phyloP scores from a whole-genome alignment of 1,284 basidiomycete species.

The Ceratobasidium papillatum region DNA sequence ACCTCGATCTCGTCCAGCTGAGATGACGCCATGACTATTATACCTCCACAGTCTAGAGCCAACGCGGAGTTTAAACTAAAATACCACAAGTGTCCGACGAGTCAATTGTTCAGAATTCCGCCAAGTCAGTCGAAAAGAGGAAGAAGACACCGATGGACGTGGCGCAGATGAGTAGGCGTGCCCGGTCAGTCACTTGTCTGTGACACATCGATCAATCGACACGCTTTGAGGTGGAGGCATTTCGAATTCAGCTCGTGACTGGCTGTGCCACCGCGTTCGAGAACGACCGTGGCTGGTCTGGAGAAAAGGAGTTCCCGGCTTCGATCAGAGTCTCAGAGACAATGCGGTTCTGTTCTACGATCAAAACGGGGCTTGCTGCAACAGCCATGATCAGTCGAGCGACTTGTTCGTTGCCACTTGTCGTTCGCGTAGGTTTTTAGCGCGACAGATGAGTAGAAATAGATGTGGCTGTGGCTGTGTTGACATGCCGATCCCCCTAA shows the following conservation, averaged over 20 bases:
- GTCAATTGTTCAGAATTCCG: background rate
- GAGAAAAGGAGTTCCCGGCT: no score
- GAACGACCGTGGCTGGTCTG: no score
- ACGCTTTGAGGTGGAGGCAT: background rate
- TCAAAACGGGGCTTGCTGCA: no score
- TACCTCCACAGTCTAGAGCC: background rate
- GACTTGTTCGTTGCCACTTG: no score
- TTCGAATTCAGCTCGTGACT: background rate
- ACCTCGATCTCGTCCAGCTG: slow-evolving; percentile 28
- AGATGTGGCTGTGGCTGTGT: background rate
- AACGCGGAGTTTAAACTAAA: background rate
- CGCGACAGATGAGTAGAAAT: background rate
- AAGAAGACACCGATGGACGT: background rate
- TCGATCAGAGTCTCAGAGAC: no score
- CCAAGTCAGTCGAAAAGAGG: background rate
- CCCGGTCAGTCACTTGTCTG: background rate
- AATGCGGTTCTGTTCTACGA: no score
- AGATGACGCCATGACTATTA: background rate
- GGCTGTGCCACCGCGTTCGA: no score
- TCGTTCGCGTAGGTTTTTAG: background rate
- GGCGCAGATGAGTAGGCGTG: background rate
- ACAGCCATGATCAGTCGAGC: no score
- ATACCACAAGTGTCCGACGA: no score
- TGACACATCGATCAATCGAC: background rate
- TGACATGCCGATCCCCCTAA: background rate